Base-by-base conservation (phyloP, 2,329 filamentous ascomycete species). In the Neurospora sp. region DNA sequence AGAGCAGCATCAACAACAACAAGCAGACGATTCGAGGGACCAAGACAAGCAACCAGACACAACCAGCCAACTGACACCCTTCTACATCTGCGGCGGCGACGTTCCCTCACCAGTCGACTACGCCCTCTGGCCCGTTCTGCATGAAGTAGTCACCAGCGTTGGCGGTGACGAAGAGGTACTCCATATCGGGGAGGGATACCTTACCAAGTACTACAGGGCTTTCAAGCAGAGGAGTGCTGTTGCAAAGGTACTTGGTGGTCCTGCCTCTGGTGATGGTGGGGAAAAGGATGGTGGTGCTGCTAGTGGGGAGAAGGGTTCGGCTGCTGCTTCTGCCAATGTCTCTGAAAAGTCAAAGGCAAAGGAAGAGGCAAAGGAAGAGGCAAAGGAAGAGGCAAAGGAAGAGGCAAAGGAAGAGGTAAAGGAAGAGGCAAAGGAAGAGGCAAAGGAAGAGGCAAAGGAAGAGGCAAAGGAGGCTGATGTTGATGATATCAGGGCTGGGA, bases 111-210 rank as follows among this genome's bases (percentile, higher is more conserved):
- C 88, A 1, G 83, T 83, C 0, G 87, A 89, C 76, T 89, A 84
- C 75, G 85, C 85, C 0, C 75, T 88, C 3, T 88, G 85, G 84
- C 86, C 87, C 0, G 80, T 87, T 15, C 73, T 89, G 70, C 78
- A 86, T 70, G 80, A 80, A 39, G 79, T 87, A 23, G 76, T 81
- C 23, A 62, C 23, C 52, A 8, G 17, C 52, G 8, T 71, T 77
- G 15, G 77, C 23, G 76, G 76, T 69, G 81, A 78, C 1, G 57
- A 75, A 4, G 77, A 76, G 1, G 73, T 73, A 0, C 74, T 84
- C 1, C 15, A 11, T 38, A 2, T 28, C n/a, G 52, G 28, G 23
- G 10, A 41, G 15, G 39, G 69, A 12, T 68, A 62, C 6, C 62
- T 70, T 5, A 5, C 4, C 36, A 65, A 39, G 38, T 70, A 70